Base-by-base conservation (phyloP, 2,329 filamentous ascomycete genomes). In the Phaeosphaeriaceae sp. region DNA sequence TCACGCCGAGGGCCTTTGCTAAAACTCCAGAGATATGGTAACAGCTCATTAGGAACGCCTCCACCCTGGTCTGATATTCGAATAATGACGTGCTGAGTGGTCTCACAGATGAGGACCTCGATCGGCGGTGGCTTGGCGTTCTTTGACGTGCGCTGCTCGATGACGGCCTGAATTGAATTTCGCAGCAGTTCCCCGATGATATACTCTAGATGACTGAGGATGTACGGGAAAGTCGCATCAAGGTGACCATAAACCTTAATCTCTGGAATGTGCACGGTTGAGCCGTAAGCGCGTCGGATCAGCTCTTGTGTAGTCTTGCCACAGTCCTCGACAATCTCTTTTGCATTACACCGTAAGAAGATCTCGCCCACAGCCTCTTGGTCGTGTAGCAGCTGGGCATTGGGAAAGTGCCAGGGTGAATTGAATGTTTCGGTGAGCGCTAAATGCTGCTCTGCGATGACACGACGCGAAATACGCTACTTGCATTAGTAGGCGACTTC, bases 381-480 rank as follows among this genome's bases (percentile, higher is more conserved):
- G 43, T 85, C 81, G 9, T 78, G 75, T 30, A 84, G 82, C 58
- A 74, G 72, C 48, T 87, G 88, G 3, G 89, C 86, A 54, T 91
- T 85, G 0, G 91, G 89, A 48, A 92, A 93, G 77, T 96, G 92
- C 85, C 90, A 92, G 2, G 90, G 88, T 0, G 90, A 89, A 72
- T 94, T 88, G 77, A 92, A 97, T 1, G 92, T 97, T 61, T 97
- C 92, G 4, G 92, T 96, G 15, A 99, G 82, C 8, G 94, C 92
- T 30, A 99, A 85, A 69, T 99, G 94, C 67, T 99, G 94, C 74
- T 99, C 94, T 28, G 94, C 94, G 68, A 99, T 99, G 59, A 97
- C 94, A 54, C 95, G 86, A 51, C 94, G 87, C 36, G 92, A 97
- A 61, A 99, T 99, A 51, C 94, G 85, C 89, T 94, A 46, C 4